phyloP scores from a whole-genome alignment of 768 basidiomycete genomes.

The Boletus rufocinnamomeus region DNA sequence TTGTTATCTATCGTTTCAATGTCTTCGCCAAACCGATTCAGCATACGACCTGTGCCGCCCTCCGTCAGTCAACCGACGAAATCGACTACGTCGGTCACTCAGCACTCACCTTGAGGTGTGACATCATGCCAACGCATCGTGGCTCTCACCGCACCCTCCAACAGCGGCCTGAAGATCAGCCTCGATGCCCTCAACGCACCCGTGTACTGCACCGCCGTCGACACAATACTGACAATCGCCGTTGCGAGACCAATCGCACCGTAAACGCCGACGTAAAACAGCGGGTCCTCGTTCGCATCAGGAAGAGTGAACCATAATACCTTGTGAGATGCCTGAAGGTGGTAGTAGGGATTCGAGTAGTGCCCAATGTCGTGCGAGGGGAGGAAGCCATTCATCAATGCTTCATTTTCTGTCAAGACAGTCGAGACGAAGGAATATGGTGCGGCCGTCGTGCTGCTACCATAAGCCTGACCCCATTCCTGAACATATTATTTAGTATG shows the following conservation, averaged over 20 bases:
- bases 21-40: constrained; percentile 87
- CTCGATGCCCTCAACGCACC: constrained; percentile 45
- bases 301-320: constrained; percentile 38
- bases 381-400: constrained; percentile 27
- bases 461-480: constrained; percentile 35
- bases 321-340: constrained; percentile 17
- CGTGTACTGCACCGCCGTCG: constrained; percentile 57
- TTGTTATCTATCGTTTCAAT: constrained; percentile 85
- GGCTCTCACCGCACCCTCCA: constrained; percentile 72
- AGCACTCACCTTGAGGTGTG: constrained; percentile 65
- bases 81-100: neutral
- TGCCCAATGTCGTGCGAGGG: constrained; percentile 21
- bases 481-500: constrained; percentile 6
- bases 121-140: constrained; percentile 87
- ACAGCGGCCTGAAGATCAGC: constrained; percentile 48
- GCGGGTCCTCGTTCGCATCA: constrained; percentile 55
- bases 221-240: constrained; percentile 48
- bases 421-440: constrained; percentile 24
- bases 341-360: constrained; percentile 18
- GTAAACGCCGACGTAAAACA: constrained; percentile 74
- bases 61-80: neutral
- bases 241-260: constrained; percentile 57
- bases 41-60: constrained; percentile 61
- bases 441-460: neutral
- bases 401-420: constrained; percentile 32